Evolutionary conservation across 2,329 filamentous ascomycete genomes (phyloP).

Genomic region (Microdochium trichocladiopsis): DNA sequence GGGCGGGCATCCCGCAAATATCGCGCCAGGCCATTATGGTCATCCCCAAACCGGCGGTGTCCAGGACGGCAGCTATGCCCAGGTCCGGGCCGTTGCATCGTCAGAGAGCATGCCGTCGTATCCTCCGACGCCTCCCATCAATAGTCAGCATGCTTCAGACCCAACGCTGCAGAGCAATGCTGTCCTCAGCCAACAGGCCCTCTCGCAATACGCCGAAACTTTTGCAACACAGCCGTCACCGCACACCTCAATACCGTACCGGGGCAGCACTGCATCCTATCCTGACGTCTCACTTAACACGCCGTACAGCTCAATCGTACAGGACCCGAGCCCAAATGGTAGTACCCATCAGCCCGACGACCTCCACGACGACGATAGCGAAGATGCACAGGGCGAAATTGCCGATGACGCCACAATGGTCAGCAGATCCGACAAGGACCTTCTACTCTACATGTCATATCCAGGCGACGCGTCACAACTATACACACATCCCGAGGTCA

Average conservation of each 20-base stretch:
- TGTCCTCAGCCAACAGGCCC: neutral
- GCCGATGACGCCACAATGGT: conserved; percentile 23
- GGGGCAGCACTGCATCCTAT: conserved; percentile 16
- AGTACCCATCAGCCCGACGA: neutral
- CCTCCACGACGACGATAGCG: conserved; percentile 11
- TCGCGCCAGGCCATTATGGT: neutral
- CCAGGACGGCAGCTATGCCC: neutral
- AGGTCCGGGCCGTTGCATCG: neutral
- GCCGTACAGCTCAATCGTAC: conserved; percentile 17
- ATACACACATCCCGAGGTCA: neutral
- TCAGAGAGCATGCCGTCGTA: neutral
- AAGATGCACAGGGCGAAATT: conserved; percentile 22
- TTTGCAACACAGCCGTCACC: conserved; percentile 18
- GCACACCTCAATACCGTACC: conserved; percentile 15
- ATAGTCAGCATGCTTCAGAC: neutral
- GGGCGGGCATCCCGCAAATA: neutral
- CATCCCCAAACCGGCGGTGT: neutral
- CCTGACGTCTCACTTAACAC: conserved; percentile 17
- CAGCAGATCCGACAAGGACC: conserved; percentile 2
- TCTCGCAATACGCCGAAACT: conserved; percentile 17
- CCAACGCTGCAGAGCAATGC: neutral
- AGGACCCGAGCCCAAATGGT: neutral
- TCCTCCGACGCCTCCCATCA: neutral
- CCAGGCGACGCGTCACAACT: neutral
- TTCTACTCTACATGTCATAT: neutral